phyloP scores from a whole-genome alignment of 106 monocot genomes.

The Posidonia australis region DNA sequence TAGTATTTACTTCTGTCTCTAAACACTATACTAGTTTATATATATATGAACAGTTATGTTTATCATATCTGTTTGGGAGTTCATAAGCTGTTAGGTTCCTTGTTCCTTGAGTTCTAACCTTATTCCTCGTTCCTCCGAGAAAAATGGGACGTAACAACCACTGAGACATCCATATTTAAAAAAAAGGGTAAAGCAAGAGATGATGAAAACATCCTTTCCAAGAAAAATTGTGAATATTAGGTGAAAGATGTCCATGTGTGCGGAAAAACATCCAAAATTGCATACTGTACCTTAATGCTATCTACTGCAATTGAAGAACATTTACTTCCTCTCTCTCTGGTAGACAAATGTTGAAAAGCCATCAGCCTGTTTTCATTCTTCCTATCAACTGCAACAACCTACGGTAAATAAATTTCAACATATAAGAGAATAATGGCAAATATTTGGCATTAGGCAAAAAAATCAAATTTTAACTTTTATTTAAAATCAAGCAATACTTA shows the following conservation, averaged over 20 bases:
- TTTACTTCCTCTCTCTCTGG: slow-evolving; percentile 77
- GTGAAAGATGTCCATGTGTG: background rate
- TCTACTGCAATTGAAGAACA: slow-evolving; percentile 35
- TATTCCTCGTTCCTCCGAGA: too few species aligned
- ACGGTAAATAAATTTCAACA: background rate
- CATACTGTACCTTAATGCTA: slow-evolving; percentile 48
- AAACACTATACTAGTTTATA: too few species aligned
- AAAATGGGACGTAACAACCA: too few species aligned
- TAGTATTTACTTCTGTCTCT: too few species aligned
- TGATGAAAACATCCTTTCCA: background rate
- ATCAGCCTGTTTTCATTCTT: slow-evolving; percentile 53
- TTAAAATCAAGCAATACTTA: slow-evolving; percentile 11
- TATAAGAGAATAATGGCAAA: background rate
- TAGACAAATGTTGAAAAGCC: slow-evolving; percentile 89
- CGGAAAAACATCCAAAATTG: background rate
- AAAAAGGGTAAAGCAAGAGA: too few species aligned
- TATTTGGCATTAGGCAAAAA: background rate
- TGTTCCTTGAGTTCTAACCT: too few species aligned
- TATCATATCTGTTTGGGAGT: too few species aligned
- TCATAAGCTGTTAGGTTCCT: too few species aligned
- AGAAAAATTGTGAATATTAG: background rate
- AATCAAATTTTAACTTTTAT: background rate
- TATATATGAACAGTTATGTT: too few species aligned
- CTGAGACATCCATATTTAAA: too few species aligned
- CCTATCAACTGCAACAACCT: slow-evolving; percentile 91